Percentiles rank a stretch among this genome's conserved stretches.
These are phyloP conservation scores for Candida takata DNA, from an alignment of 805 yeast species.

Conservation along the genomic window DNA sequence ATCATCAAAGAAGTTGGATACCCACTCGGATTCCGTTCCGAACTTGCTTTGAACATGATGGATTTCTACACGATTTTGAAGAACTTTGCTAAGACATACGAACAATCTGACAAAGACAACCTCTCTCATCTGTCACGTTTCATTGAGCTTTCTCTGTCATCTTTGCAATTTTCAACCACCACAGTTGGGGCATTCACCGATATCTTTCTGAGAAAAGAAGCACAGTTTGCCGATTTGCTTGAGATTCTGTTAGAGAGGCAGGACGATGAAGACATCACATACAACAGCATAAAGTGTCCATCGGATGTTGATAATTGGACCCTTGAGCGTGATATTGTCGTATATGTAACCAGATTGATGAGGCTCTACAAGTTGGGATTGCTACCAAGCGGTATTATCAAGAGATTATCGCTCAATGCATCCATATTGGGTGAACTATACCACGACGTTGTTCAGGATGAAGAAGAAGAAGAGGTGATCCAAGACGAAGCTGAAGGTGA, in stretches of 20 bases:
- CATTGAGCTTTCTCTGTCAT: conserved; percentile 16
- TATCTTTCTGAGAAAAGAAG: conserved; percentile 45
- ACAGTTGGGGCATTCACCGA: conserved; percentile 30
- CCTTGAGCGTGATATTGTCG: conserved; percentile 35
- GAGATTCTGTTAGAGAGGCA: conserved; percentile 39
- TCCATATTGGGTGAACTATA: conserved; percentile 28
- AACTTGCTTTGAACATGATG: conserved; percentile 19
- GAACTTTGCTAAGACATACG: conserved; percentile 29
- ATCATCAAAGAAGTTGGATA: conserved; percentile 4
- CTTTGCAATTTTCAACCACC: conserved; percentile 23
- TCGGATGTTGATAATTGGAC: conserved; percentile 27
- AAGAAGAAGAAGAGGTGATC: neutral
- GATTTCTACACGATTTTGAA: conserved; percentile 19
- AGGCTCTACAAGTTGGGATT: conserved; percentile 30
- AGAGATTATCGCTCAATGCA: conserved; percentile 33
- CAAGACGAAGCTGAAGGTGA: neutral
- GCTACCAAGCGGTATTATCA: conserved; percentile 20
- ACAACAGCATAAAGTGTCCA: conserved; percentile 16
- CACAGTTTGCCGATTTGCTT: conserved; percentile 32
- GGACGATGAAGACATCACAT: conserved; percentile 45
- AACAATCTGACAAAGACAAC: conserved; percentile 27
- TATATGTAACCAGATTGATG: conserved; percentile 33
- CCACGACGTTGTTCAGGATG: neutral
- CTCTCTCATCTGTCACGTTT: conserved; percentile 16
- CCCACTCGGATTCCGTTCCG: conserved; percentile 14